Conservation (phyloP, 2,329 filamentous ascomycete genomes). For the Pseudopyricularia cyperi region DNA sequence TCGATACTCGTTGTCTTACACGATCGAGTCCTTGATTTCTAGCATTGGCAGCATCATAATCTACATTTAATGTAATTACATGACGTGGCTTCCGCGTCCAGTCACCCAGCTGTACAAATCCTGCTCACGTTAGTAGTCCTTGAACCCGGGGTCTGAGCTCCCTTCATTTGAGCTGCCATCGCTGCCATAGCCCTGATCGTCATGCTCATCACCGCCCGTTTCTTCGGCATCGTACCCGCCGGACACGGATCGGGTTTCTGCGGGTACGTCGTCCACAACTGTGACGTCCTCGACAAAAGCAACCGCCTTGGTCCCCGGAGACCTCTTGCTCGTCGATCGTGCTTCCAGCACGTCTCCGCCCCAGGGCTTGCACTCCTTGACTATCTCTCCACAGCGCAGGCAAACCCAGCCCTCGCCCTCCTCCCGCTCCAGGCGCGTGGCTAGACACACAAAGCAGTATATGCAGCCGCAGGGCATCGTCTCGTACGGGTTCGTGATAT, state of each 20-base stretch:
- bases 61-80: too few relatives aligned
- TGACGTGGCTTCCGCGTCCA: too few relatives aligned
- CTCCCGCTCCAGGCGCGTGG: slow-evolving; percentile 76
- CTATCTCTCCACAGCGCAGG: slow-evolving; percentile 70
- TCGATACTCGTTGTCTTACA: too few relatives aligned
- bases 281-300: slow-evolving; percentile 46
- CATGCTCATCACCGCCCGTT: neutral
- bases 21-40: too few relatives aligned
- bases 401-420: slow-evolving; percentile 93
- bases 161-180: slow-evolving; percentile 4
- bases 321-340: neutral
- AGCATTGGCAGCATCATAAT: too few relatives aligned
- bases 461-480: slow-evolving; percentile 78
- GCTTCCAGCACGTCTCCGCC: slow-evolving; percentile 70
- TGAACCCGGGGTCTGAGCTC: slow-evolving; percentile 16
- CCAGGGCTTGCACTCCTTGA: slow-evolving; percentile 85
- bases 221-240: slow-evolving; percentile 6
- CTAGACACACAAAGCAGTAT: slow-evolving; percentile 95
- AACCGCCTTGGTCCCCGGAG: slow-evolving; percentile 36
- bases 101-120: slow-evolving; percentile 7
- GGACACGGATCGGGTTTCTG: slow-evolving; percentile 7
- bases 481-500: slow-evolving; percentile 94
- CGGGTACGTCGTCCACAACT: slow-evolving; percentile 15
- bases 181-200: neutral
- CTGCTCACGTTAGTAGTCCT: slow-evolving; percentile 14